These are phyloP conservation scores for Trypanosoma cruzi DNA, from an alignment of 208 protist genomes.

Conservation along the genomic window DNA sequence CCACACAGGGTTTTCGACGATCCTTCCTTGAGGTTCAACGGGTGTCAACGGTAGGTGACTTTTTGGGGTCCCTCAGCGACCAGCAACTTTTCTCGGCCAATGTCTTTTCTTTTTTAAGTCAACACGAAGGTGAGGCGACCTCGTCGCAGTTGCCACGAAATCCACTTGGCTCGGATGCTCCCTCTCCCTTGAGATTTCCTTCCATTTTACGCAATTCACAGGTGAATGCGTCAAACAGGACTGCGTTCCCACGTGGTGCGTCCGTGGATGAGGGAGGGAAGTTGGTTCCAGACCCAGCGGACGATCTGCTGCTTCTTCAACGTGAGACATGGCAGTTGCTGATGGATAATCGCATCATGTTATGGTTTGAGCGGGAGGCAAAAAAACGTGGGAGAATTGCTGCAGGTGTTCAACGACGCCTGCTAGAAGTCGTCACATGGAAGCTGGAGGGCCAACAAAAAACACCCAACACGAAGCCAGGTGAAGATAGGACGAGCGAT, in stretches of 20 bases:
- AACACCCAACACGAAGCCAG: background rate
- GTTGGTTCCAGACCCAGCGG: background rate
- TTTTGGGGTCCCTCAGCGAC: slow-evolving; percentile 38
- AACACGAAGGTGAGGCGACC: background rate
- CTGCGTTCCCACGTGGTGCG: background rate
- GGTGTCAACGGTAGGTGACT: slow-evolving; percentile 7
- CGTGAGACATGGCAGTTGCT: slow-evolving; percentile 82
- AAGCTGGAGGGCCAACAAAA: slow-evolving; percentile 4
- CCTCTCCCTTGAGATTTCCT: background rate
- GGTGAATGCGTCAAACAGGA: background rate
- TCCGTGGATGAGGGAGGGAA: background rate
- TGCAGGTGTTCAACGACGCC: slow-evolving; percentile 61
- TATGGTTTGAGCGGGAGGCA: slow-evolving; percentile 86
- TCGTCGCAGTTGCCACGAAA: background rate
- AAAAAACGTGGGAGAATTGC: slow-evolving; percentile 59
- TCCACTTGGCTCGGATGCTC: too few species aligned
- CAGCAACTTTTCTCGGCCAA: slow-evolving; percentile 58
- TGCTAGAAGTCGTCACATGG: slow-evolving; percentile 65
- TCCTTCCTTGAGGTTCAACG: slow-evolving; percentile 10
- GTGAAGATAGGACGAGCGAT: background rate
- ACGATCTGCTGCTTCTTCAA: slow-evolving; percentile 55
- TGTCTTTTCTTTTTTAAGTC: slow-evolving; percentile 56
- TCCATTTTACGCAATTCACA: slow-evolving; percentile 1
- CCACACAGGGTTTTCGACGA: background rate
- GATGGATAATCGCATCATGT: slow-evolving; percentile 84